Percentiles rank a stretch among this genome's conserved stretches.
Conservation (phyloP, 768 basidiomycete species). For the Auricularia cornea region DNA sequence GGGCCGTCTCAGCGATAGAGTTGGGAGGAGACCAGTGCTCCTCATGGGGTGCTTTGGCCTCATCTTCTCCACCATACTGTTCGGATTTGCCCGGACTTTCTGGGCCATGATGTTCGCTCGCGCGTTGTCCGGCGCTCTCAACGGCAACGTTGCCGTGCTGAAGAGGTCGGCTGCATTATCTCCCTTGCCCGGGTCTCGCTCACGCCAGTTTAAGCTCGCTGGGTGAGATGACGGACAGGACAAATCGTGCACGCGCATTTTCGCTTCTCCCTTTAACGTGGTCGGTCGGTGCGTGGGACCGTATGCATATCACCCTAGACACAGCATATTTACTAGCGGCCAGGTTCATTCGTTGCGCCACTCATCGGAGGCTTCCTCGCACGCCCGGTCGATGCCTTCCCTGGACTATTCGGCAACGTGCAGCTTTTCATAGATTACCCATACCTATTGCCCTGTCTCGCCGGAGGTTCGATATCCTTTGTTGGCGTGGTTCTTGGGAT, state of each 20-base stretch:
- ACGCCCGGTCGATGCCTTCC: slow-evolving; percentile 28
- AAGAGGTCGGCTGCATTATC: background rate
- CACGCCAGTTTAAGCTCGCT: background rate
- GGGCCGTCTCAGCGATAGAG: background rate
- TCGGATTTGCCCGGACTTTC: background rate
- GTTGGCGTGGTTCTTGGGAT: background rate
- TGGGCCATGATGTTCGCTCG: background rate
- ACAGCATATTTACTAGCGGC: background rate
- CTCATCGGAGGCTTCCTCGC: background rate
- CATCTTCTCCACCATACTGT: background rate
- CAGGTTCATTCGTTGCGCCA: background rate
- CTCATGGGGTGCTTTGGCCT: background rate
- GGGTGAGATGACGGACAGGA: background rate
- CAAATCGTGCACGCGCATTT: background rate
- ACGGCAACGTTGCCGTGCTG: background rate
- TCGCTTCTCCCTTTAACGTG: background rate
- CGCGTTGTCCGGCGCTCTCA: background rate
- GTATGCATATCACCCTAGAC: no score
- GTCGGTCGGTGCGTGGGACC: background rate
- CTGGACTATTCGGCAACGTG: slow-evolving; percentile 26
- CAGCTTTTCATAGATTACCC: slow-evolving; percentile 31
- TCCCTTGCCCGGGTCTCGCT: background rate
- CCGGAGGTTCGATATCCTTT: background rate
- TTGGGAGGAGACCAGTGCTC: background rate
- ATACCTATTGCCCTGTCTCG: slow-evolving; percentile 33